phyloP scores from a whole-genome alignment of 345 rosid genomes.

The Linum lewisii region DNA sequence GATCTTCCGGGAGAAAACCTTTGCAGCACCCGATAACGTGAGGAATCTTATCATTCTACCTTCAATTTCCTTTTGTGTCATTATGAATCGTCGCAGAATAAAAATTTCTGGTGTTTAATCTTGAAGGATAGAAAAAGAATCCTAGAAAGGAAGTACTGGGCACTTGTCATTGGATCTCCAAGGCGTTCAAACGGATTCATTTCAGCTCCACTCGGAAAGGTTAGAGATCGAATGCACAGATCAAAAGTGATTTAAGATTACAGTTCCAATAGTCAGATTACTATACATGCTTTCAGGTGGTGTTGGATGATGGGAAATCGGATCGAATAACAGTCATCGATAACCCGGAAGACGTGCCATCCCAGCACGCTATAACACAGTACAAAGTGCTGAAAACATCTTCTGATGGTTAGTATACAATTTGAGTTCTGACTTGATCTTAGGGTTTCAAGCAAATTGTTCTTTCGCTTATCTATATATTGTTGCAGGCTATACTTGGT shows the following conservation, averaged over 20 bases:
- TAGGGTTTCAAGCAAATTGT: not conserved
- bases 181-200: constrained; percentile 50
- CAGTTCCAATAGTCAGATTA: too few species aligned
- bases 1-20: constrained; percentile 79
- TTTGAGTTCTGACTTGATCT: too few species aligned
- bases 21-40: constrained; percentile 54
- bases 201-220: constrained; percentile 79
- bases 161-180: constrained; percentile 80
- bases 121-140: constrained; percentile 46
- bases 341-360: constrained; percentile 30
- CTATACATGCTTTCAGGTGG: constrained; percentile 44
- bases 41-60: constrained; percentile 1
- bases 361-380: constrained; percentile 77
- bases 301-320: constrained; percentile 82
- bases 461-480: not conserved
- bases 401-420: constrained; percentile 52
- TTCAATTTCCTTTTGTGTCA: constrained; percentile 7
- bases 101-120: not conserved
- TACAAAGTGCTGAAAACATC: constrained; percentile 61
- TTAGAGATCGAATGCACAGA: constrained; percentile 14
- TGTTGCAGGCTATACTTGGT: constrained; percentile 78
- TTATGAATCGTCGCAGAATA: not conserved
- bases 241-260: too few species aligned
- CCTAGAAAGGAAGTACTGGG: constrained; percentile 67
- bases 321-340: constrained; percentile 69